Evolutionary conservation across 768 basidiomycete genomes (phyloP), one percentile per base, ranked within the genome.

Genomic region (Boletus sensibilis): DNA sequence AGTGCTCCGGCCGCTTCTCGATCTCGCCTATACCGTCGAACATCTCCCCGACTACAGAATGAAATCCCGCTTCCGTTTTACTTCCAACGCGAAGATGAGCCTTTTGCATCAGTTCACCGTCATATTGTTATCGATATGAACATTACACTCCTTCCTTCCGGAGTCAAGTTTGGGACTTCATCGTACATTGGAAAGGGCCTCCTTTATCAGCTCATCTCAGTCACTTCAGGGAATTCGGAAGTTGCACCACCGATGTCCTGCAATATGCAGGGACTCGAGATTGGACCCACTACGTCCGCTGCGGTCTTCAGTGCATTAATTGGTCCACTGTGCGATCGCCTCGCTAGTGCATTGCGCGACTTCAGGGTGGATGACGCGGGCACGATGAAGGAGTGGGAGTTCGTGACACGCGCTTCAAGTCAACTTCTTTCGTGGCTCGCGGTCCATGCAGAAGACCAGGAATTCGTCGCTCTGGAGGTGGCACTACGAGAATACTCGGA

Each of bases 111-210:
- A 5, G 25, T 45, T 37, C 58, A 33, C 18, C 69, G 55, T 12
- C 61, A 69, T 11, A 64, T 80, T 38, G 59, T 68, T 51, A 60
- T 75, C 55, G 84, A 92, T 70, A 79, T 84, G 62, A 75, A 76
- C 29, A 77, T 90, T 13, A 67, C 68, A 4, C 70, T 72, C 31
- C 69, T 90, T 7, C 76, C 74, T 23, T 74, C 80, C 4, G 86
- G 84, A 4, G 70, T 81, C 35, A 75, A 76, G 35, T 86, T 92
- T 59, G 66, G 64, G 1, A 38, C 71, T 2, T 71, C 75, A 10
- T 82, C 85, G 7, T 87, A 84, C 58, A 77, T 86, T 42, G 80
- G 78, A 9, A 83, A 76, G 55, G 87, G 88, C 1, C 75, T 79
- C 64, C 79, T 94, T 18, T 68, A 77, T 53, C 82, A 87, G 23